Conservation (phyloP, 805 yeast species). For the Torulaspora franciscae region DNA sequence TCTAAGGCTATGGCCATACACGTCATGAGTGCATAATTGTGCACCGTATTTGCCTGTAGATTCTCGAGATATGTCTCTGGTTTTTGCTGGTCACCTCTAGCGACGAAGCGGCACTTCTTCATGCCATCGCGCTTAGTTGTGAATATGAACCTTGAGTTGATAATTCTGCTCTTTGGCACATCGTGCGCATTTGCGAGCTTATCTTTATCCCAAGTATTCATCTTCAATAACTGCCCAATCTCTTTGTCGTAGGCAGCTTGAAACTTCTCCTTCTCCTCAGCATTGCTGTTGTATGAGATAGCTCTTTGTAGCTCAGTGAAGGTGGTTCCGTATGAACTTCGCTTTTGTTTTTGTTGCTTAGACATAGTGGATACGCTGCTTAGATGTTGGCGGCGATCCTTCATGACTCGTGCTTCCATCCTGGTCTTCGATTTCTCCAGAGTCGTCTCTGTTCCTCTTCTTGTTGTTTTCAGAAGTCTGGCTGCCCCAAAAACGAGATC, state of each 20-base stretch:
- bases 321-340: not conserved
- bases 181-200: not conserved
- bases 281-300: not conserved
- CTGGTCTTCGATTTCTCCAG: too few species aligned
- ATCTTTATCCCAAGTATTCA: not conserved
- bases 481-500: not conserved
- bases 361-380: not conserved
- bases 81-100: conserved; percentile 17
- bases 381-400: not conserved
- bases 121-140: conserved; percentile 14
- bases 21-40: not conserved
- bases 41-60: not conserved
- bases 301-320: not conserved
- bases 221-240: not conserved
- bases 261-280: not conserved
- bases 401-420: too few species aligned
- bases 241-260: not conserved
- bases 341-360: not conserved
- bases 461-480: not conserved
- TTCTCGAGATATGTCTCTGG: conserved; percentile 4
- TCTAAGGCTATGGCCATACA: conserved; percentile 3
- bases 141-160: conserved; percentile 3
- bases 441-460: too few species aligned
- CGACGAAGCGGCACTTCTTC: conserved; percentile 13
- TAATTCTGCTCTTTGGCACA: not conserved